phyloP scores from a whole-genome alignment of 345 rosid species.

The Populus simonii region DNA sequence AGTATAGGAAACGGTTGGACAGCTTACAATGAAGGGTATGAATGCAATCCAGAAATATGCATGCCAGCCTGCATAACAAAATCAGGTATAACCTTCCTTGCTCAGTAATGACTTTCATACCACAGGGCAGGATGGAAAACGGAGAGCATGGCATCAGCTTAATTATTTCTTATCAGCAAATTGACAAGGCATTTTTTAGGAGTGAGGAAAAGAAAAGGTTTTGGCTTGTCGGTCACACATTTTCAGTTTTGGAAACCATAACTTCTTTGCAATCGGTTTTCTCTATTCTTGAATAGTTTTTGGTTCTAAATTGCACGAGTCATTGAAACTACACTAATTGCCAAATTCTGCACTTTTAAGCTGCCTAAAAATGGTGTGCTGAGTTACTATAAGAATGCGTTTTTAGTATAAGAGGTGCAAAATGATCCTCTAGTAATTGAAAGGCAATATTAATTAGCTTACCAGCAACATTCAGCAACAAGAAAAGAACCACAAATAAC shows the following conservation, averaged over 20 bases:
- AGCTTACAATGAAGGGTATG: conserved; percentile 72
- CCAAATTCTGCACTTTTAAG: neutral
- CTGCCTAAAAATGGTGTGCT: neutral
- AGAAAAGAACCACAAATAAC: conserved; percentile 81
- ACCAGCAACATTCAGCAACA: conserved; percentile 82
- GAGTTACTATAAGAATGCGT: neutral
- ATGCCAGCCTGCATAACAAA: conserved; percentile 69
- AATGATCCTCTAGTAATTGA: neutral
- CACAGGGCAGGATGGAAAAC: neutral
- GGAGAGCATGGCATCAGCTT: neutral
- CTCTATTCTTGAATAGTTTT: neutral
- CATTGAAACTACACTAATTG: neutral
- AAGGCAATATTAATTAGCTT: conserved; percentile 14
- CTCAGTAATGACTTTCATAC: neutral
- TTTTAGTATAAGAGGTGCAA: neutral
- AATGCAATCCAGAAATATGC: conserved; percentile 84
- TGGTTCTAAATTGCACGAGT: neutral
- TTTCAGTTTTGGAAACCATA: too few relatives aligned
- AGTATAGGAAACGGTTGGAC: neutral
- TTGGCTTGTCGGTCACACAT: neutral
- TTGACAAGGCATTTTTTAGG: neutral
- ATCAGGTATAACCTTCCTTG: neutral
- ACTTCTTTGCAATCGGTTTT: neutral
- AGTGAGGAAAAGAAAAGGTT: neutral
- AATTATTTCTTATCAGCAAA: neutral